Evolutionary conservation across 441 rosid genomes (phyloP).

Genomic region (Pelargonium cotyledonis): DNA sequence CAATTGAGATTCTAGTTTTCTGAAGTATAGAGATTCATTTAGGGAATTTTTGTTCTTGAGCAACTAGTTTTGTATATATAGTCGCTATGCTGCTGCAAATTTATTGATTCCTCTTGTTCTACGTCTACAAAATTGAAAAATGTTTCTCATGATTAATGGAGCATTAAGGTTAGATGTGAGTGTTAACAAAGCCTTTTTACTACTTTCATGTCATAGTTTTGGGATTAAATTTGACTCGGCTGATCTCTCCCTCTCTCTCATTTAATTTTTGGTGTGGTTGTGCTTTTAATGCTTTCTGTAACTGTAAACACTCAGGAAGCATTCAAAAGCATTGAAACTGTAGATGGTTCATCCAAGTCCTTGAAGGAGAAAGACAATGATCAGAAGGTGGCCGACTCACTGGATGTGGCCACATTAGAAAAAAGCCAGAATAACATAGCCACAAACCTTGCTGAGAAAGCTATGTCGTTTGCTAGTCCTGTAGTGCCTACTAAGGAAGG

Average conservation of each 20-base stretch:
- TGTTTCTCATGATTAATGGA: background rate
- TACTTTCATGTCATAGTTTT: background rate
- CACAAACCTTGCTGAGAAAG: slow-evolving; percentile 92
- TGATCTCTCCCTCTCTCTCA: background rate
- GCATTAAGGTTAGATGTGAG: background rate
- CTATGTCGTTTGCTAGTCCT: slow-evolving; percentile 90
- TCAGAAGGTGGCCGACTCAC: slow-evolving; percentile 34
- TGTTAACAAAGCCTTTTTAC: background rate
- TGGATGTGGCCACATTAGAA: slow-evolving; percentile 35
- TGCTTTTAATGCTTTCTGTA: slow-evolving; percentile 10
- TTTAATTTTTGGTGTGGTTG: background rate
- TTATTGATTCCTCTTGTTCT: slow-evolving; percentile 1
- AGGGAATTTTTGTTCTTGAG: slow-evolving; percentile 9
- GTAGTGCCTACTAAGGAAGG: slow-evolving; percentile 89
- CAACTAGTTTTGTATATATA: background rate
- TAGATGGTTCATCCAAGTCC: slow-evolving; percentile 34
- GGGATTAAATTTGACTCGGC: background rate
- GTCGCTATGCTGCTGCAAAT: background rate
- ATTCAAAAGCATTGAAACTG: slow-evolving; percentile 26
- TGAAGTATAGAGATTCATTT: background rate
- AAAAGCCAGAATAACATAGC: slow-evolving; percentile 43
- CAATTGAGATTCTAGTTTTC: slow-evolving; percentile 2
- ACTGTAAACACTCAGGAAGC: slow-evolving; percentile 31
- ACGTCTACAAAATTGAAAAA: background rate
- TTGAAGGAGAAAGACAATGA: slow-evolving; percentile 32